Base-by-base conservation (phyloP, 176 grass and related monocot genomes). In the Oryza meridionalis region DNA sequence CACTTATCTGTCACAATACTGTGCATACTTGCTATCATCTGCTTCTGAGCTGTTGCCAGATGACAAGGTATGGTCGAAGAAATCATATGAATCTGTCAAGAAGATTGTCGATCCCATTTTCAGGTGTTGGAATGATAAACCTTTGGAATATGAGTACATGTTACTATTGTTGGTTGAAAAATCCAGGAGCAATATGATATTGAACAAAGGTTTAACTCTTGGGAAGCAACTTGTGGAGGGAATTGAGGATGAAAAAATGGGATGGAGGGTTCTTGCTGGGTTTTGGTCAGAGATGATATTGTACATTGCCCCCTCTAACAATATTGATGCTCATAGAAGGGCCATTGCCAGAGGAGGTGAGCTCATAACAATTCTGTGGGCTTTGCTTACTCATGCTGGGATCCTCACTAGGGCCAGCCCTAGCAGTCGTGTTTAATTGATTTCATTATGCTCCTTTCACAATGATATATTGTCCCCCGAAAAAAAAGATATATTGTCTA, bases 101-200 rank as follows among this genome's bases (percentile, higher is more conserved):
- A 35, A 35, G 31, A 68, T 68, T 6, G 26, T 9, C 13, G 6
- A 35, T 6, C 31, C 65, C 7, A 68, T 68, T 68, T 67, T 68
- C 5, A 68, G 31, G 0, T 1, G 15, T 0, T 0, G 14, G 0
- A 17, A 33, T 19, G 1, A 9, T 15, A 35, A 15, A 6, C 66
- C 5, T 33, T 8, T 33, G 12, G 13, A 33, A 17, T 67, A 67
- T 67, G 13, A 68, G 0, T 15, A 1, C 29, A 17, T 68, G 0
- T 17, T 37, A 35, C 7, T 3, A 35, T 14, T 17, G 65, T 35
- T 68, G 7, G 65, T 14, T 68, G 65, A 35, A 68, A 68, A 35
- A 19, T 68, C 4, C 3, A 35, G 3, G 11, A 8, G 32, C 6
- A 4, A 33, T 6, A 68, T 1, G 1, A 11, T 16, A 11, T 1